These are phyloP conservation scores for Lablab purpureus DNA, from an alignment of 306 rosid species.

Conservation along the genomic window DNA sequence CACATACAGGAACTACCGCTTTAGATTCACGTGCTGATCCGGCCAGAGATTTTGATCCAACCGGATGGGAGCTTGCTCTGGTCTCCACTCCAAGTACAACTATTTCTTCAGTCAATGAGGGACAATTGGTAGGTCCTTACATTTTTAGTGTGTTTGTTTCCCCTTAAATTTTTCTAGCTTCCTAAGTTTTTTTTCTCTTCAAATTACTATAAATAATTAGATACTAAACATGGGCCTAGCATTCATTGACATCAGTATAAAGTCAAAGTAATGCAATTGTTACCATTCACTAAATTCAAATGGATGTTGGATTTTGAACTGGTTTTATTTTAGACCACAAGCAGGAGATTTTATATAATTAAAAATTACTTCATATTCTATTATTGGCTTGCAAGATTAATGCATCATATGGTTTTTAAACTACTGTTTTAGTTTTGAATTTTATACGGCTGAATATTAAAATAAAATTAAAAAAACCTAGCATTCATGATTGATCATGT, in stretches of 20 bases:
- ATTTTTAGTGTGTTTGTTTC: not conserved
- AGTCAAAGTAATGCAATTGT: constrained; percentile 12
- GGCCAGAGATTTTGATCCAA: constrained; percentile 74
- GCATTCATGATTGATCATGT: constrained; percentile 7
- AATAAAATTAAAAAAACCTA: not conserved
- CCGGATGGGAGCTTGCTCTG: constrained; percentile 91
- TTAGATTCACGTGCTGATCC: constrained; percentile 57
- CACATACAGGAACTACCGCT: constrained; percentile 54
- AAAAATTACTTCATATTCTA: not conserved
- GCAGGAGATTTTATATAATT: not conserved
- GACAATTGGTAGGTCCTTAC: constrained; percentile 72
- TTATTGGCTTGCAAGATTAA: not conserved
- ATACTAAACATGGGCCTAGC: not conserved
- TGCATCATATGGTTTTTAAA: constrained; percentile 19
- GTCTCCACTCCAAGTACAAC: constrained; percentile 73
- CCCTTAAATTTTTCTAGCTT: not conserved
- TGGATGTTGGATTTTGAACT: not conserved
- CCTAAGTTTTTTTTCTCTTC: not conserved
- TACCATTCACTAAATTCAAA: not conserved
- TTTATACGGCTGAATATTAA: not conserved
- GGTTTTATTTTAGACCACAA: not conserved
- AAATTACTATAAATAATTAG: not conserved
- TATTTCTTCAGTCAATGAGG: constrained; percentile 70
- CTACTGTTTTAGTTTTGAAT: not conserved
- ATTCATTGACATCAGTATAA: not conserved